Base-by-base conservation (phyloP, 2,329 filamentous ascomycete genomes). In the Diaporthe longicolla region DNA sequence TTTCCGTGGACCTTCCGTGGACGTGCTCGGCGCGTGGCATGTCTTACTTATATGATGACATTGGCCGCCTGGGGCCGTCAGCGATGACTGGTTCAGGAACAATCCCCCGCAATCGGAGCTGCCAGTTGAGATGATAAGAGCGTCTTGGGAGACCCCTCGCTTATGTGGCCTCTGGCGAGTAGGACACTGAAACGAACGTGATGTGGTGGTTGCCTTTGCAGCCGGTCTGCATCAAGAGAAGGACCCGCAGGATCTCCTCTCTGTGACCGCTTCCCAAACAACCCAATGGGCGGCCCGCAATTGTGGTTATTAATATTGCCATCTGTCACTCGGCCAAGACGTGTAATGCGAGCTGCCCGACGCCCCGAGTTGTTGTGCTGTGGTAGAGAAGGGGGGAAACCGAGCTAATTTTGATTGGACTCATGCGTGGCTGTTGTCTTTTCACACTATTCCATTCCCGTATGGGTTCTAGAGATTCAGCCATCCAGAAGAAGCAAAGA, bases 1-100 rank as follows among this genome's bases (percentile, higher is more conserved):
- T 40, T 68, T 24, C 48, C 48, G 48, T 4, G 48, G 32, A 54
- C 48, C 45, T 68, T 35, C 32, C 48, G 48, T 4, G 63, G 32
- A 54, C 63, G 63, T 68, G 63, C 63, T 40, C 45, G 21, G 21
- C n/a, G 48, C 8, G 63, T 68, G 63, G 63, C 63, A 15, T 24
- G 48, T 54, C 32, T 68, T 40, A 21, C 63, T 68, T 11, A 50
- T n/a, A n/a, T 40, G 32, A 26, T 26, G 48, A 15, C 21, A 29
- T 26, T 40, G 48, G 63, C 7, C 45, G 19, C 19, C 45, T n/a
- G 45, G 45, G 45, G 45, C 2, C n/a, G 48, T 54, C 63, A 40
- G 63, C 32, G 8, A 17, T 54, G 63, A 40, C 29, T 68, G 63
- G 48, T 32, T 13, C 32, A 26, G n/a, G 15, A 40, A 19, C 13